phyloP scores from a whole-genome alignment of 129 eudicot genomes.

The Centella asiatica region DNA sequence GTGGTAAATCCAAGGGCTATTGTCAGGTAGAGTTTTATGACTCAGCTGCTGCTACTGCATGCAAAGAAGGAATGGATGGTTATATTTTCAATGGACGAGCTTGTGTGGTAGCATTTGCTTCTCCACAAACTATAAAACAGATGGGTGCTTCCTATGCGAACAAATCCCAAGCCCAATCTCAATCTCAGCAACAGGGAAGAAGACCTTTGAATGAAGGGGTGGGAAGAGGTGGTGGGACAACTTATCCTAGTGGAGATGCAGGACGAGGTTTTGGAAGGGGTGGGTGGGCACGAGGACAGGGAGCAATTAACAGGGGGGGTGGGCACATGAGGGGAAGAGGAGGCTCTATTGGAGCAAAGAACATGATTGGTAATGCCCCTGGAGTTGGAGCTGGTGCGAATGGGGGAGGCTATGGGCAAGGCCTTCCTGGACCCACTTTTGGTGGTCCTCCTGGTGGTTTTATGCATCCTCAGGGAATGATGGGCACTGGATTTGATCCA shows the following conservation, averaged over 20 bases:
- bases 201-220: conserved; percentile 56
- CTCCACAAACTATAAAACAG: conserved; percentile 58
- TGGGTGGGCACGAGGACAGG: conserved; percentile 72
- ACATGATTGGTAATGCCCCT: conserved; percentile 41
- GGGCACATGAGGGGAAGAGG: conserved; percentile 73
- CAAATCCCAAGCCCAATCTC: conserved; percentile 46
- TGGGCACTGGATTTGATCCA: conserved; percentile 88
- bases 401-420: conserved; percentile 55
- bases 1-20: conserved; percentile 87
- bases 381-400: conserved; percentile 43
- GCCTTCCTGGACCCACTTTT: conserved; percentile 57
- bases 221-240: conserved; percentile 73
- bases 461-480: conserved; percentile 86
- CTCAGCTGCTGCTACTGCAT: conserved; percentile 55
- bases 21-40: conserved; percentile 84
- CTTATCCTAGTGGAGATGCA: conserved; percentile 52
- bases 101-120: conserved; percentile 81
- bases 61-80: conserved; percentile 92
- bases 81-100: conserved; percentile 80
- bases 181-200: conserved; percentile 56
- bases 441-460: conserved; percentile 68
- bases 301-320: conserved; percentile 40
- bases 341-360: conserved; percentile 51
- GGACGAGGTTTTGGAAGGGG: conserved; percentile 83
- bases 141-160: conserved; percentile 81